Percentiles rank a stretch among this genome's conserved stretches.
phyloP scores from a whole-genome alignment of 148 eudicot genomes.

The Chenopodium quinoa region DNA sequence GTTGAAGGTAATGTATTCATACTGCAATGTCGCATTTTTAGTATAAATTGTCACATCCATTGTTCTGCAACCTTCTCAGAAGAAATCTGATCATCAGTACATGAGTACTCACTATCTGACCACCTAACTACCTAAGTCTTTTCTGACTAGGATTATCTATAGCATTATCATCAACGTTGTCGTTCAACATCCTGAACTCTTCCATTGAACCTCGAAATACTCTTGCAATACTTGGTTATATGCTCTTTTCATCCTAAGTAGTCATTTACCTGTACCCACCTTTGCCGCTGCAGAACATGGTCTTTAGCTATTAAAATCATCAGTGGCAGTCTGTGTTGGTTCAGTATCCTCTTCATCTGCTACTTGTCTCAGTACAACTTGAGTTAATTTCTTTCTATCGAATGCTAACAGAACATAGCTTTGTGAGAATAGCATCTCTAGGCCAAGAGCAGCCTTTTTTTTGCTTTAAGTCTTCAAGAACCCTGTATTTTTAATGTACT shows the following conservation, averaged over 20 bases:
- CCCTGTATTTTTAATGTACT: background rate
- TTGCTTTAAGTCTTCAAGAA: background rate
- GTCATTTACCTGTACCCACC: background rate
- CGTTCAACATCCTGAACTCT: background rate
- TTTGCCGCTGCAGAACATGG: background rate
- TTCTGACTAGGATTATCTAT: background rate
- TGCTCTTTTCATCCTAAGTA: background rate
- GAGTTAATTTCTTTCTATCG: background rate
- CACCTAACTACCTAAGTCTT: background rate
- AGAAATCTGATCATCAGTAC: background rate
- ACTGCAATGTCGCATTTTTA: background rate
- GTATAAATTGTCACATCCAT: background rate
- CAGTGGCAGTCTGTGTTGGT: background rate
- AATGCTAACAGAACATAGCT: background rate
- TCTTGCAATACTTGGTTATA: background rate
- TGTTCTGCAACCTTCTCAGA: background rate
- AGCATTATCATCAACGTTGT: no score
- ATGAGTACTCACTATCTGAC: background rate
- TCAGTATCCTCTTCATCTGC: background rate
- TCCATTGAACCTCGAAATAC: background rate
- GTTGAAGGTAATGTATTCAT: conserved; percentile 61
- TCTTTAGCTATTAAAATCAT: background rate
- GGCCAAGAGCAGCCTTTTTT: background rate
- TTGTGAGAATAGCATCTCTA: background rate
- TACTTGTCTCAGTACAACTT: background rate